Percentiles rank a stretch among this genome's conserved stretches.
Evolutionary conservation across 2,329 filamentous ascomycete species (phyloP).

Genomic region (Neobulgaria alba): DNA sequence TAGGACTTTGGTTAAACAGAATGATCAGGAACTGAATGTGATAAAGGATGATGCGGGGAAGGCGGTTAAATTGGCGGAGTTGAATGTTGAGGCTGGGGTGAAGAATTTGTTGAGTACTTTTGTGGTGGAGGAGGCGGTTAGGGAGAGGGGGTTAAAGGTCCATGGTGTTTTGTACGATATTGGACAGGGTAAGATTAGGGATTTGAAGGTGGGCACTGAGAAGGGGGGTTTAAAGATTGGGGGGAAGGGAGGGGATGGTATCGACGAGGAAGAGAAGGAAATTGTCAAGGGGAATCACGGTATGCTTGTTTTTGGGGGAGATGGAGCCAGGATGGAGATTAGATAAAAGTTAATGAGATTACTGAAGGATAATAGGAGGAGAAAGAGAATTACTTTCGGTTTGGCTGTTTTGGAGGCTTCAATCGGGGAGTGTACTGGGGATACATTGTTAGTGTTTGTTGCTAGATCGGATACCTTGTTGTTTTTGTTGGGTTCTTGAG

Average conservation of each 20-base stretch:
- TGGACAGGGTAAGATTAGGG: constrained; percentile 38
- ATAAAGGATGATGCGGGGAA: constrained; percentile 46
- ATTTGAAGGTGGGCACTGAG: constrained; percentile 37
- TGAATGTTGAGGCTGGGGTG: constrained; percentile 66
- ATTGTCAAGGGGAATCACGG: constrained; percentile 37
- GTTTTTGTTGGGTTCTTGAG: too few species aligned
- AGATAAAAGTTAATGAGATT: constrained; percentile 12
- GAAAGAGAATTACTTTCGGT: neutral
- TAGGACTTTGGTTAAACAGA: constrained; percentile 34
- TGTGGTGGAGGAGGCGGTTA: constrained; percentile 60
- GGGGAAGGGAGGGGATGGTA: constrained; percentile 7
- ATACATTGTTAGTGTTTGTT: too few species aligned
- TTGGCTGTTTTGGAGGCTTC: too few species aligned
- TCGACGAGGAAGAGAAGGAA: constrained; percentile 1
- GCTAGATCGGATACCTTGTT: too few species aligned
- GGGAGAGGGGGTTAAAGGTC: constrained; percentile 61
- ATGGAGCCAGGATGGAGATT: constrained; percentile 32
- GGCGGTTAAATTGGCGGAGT: constrained; percentile 57
- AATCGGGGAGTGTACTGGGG: too few species aligned
- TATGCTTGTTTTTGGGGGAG: constrained; percentile 41
- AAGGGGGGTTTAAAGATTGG: constrained; percentile 7
- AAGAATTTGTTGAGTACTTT: constrained; percentile 60
- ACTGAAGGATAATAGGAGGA: neutral
- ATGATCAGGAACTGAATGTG: constrained; percentile 47
- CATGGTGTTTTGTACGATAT: constrained; percentile 73